Evolutionary conservation across 192 early-diverging fungal genomes (phyloP), one percentile per base, ranked within the genome.

Genomic region (Coemansia sp.): DNA sequence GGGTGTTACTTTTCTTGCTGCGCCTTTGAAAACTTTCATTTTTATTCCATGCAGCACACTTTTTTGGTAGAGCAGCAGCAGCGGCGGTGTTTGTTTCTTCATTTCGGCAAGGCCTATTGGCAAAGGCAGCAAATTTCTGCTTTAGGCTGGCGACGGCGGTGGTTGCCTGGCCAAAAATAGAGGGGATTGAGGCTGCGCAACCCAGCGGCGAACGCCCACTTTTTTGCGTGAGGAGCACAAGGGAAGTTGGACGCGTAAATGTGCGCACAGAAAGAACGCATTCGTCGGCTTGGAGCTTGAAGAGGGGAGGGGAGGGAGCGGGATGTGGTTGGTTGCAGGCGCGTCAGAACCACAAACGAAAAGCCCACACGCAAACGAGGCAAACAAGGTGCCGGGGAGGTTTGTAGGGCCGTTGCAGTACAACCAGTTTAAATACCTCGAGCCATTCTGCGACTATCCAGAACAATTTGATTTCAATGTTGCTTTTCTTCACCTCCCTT

Each of bases 391-490:
- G 65, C 18, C 16, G 55, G 31, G n/a, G 55, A 34, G 55, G 31
- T 30, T 33, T 18, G 31, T 18, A 21, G 29, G 55, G 55, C 30
- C 55, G 25, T 34, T 57, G 55, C 55, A 57, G 55, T 57, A 57
- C 55, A 57, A 57, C 30, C 55, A 34, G 31, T 34, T 74, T 79
- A 74, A 79, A 79, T 75, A 68, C 69, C 72, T 68, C 72, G 37
- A 68, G 63, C 49, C 71, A 75, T 75, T 81, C 78, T 75, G 72
- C 72, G 58, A 49, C 70, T 60, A 59, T 45, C 33, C 58, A 66
- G 72, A 81, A 81, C 78, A 81, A 81, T 80, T 72, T 64, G 66
- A 80, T 80, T 80, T 72, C 68, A 72, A 69, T 66, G 61, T 64
- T 56, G 70, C 67, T 69, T 65, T 59, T 69, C 56, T 58, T 57